Evolutionary conservation across 2,329 filamentous ascomycete genomes (phyloP).

Genomic region (Pyrenophora graminea): DNA sequence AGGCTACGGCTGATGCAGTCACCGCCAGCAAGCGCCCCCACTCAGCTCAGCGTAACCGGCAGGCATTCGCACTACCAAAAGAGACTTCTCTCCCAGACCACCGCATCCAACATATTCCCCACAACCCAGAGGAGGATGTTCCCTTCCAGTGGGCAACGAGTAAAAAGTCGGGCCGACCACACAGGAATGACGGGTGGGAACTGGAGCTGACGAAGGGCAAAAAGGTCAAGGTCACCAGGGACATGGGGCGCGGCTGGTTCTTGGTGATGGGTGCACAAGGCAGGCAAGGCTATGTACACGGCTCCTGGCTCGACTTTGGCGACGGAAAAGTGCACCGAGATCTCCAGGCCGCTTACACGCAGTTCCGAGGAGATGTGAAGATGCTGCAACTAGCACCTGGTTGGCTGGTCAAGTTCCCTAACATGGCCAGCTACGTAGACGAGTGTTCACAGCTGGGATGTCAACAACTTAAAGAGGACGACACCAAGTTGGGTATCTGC

Average conservation of each 20-base stretch:
- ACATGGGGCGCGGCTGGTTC: slow-evolving; percentile 33
- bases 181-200: slow-evolving; percentile 31
- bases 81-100: neutral
- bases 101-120: slow-evolving; percentile 1
- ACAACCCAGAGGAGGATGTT: slow-evolving; percentile 1
- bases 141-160: slow-evolving; percentile 25
- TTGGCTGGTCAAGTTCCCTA: slow-evolving; percentile 24
- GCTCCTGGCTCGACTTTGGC: slow-evolving; percentile 30
- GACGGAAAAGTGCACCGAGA: slow-evolving; percentile 15
- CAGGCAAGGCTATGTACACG: slow-evolving; percentile 30
- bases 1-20: neutral
- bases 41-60: no score
- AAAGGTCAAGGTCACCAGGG: slow-evolving; percentile 27
- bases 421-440: slow-evolving; percentile 25
- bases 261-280: slow-evolving; percentile 18
- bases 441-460: slow-evolving; percentile 27
- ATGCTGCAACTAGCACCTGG: slow-evolving; percentile 20
- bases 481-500: slow-evolving; percentile 29
- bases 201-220: slow-evolving; percentile 29
- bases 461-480: slow-evolving; percentile 21
- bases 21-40: no score
- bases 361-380: slow-evolving; percentile 23
- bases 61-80: neutral
- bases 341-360: slow-evolving; percentile 20
- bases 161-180: slow-evolving; percentile 28